Base-by-base conservation (phyloP, 208 protist genomes). In the Jaenimonas drosophilae region DNA sequence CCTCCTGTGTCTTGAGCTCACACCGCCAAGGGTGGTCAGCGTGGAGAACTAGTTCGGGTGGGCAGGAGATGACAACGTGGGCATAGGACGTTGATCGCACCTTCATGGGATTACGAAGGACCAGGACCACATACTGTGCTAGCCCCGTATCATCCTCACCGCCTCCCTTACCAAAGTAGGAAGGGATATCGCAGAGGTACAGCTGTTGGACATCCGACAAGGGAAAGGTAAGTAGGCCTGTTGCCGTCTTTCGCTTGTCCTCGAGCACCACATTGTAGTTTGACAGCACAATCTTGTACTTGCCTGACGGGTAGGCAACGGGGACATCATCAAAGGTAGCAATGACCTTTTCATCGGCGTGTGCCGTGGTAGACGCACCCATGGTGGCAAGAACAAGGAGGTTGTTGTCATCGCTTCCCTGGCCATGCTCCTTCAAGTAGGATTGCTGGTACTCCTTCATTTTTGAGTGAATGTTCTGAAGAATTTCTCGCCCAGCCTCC, bases 51-150 rank as follows among this genome's bases (percentile, higher is more conserved):
- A 86, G 58, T 2, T 61, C 70, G 2, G 66, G 57, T 0, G 84
- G 76, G 40, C 74, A 88, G 1, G 71, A 84, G 39, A 93, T 87
- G 25, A 93, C 85, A 32, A 93, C 38, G 43, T 90, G 70, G 21
- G 69, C 68, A 61, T 90, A 93, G 50, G 67, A 59, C 29, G 80
- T 73, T n/a, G 74, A 66, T 33, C 77, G 76, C 3, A 89, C 52
- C 48, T 78, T 82, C 12, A 93, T 31, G 3, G 79, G 77, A 30
- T 31, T 74, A 41, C 81, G 77, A 21, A 93, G 50, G 29, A 89
- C 76, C 5, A 90, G 21, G 7, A 90, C 78, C 16, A 93, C 73
- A 51, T 90, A 90, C 62, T 93, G 80, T 24, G 70, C 71, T 7
- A 65, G 49, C 27, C 44, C 49, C 45, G 39, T 54, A 5, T 38